Evolutionary conservation across 305 asterid species (phyloP).

Genomic region (Petunia hybrid): DNA sequence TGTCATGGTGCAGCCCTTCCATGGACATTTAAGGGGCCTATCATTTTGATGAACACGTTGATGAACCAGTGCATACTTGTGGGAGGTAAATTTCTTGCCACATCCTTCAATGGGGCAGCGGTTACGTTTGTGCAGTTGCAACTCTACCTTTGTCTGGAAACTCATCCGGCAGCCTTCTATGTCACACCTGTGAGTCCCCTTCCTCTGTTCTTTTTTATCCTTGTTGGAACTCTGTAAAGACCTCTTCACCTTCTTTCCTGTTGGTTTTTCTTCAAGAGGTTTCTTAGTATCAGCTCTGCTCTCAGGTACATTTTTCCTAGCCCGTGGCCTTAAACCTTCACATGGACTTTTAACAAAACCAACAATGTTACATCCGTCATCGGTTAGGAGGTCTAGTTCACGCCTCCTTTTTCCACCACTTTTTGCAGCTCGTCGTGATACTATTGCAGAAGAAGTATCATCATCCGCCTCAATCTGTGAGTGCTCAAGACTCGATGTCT

Average conservation of each 20-base stretch:
- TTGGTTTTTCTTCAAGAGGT: constrained; percentile 36
- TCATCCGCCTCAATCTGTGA: constrained; percentile 36
- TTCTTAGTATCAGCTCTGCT: constrained; percentile 36
- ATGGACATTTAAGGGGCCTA: constrained; percentile 84
- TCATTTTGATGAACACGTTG: constrained; percentile 85
- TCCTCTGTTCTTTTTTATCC: constrained; percentile 45
- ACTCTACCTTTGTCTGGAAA: constrained; percentile 75
- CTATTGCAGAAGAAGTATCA: constrained; percentile 33
- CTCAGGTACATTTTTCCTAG: constrained; percentile 40
- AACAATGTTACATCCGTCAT: constrained; percentile 39
- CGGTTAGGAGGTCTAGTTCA: constrained; percentile 52
- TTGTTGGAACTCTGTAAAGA: constrained; percentile 36
- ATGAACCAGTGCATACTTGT: constrained; percentile 71
- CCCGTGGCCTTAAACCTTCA: constrained; percentile 89
- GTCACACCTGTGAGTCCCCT: constrained; percentile 59
- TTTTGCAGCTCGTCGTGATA: constrained; percentile 33
- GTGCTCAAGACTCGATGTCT: constrained; percentile 34
- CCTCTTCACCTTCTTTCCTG: constrained; percentile 44
- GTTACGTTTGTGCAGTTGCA: constrained; percentile 67
- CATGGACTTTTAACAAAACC: constrained; percentile 82
- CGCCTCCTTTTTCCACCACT: constrained; percentile 62
- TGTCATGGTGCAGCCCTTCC: constrained; percentile 85
- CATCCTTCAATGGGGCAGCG: constrained; percentile 80
- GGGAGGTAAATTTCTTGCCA: constrained; percentile 79
- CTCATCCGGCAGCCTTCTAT: constrained; percentile 72